Base-by-base conservation (phyloP, 2,329 filamentous ascomycete species). In the Botryotinia narcissicola region DNA sequence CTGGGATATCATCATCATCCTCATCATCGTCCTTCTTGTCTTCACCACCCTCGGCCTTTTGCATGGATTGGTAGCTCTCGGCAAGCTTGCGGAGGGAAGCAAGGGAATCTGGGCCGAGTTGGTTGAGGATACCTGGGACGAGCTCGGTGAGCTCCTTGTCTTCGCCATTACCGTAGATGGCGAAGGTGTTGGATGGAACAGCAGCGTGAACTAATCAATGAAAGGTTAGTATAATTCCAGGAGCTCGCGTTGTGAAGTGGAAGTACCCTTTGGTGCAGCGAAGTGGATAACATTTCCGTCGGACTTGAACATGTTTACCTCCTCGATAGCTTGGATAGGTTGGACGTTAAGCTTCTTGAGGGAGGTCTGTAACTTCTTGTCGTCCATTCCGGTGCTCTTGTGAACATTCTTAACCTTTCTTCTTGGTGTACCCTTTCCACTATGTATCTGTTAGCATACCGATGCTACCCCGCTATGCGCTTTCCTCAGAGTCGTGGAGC, bases 241-340 rank as follows among this genome's bases (percentile, higher is more conserved):
- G 44, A 72, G 73, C 51, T 69, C 51, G 29, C 2, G 48, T 66
- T 61, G 35, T 20, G 70, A 42, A 63, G 48, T 69, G 32, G 48
- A 66, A 71, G 59, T 78, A 98, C 96, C 96, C 89, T 98, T 98
- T 81, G 96, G 96, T 82, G 93, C 93, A 81, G 94, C 92, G 84
- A 99, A 99, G 90, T 99, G 96, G 83, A 99, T 98, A 85, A 99
- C 96, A 85, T 99, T 99, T 85, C 96, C 96, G 84, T 99, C 96
- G 84, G 93, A 92, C 93, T 99, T 99, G 92, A 99, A 99, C 96
- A 99, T 99, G 92, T 99, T 99, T 85, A 99, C 96, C 89, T 99
- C 96, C 91, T 99, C 96, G 82, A 99, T 99, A 79, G 93, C 94
- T 88, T 97, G 95, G 86, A 99, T 98, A 82, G 96, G 96, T 90